These are phyloP conservation scores for Vigna unguiculata DNA, from an alignment of 306 rosid genomes.

Conservation along the genomic window DNA sequence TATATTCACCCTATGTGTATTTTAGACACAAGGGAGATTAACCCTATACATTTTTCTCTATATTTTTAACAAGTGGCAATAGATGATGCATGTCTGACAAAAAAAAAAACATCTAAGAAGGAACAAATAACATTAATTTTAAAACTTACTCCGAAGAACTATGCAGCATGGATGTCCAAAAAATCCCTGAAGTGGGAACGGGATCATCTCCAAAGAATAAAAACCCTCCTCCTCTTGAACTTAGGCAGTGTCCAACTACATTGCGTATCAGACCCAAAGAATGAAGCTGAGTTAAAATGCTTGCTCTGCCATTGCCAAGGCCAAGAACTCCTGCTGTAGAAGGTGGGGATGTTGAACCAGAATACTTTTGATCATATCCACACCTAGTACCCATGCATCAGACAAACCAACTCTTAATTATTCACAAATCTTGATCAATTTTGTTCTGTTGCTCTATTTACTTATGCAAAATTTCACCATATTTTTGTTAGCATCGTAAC, in stretches of 20 bases:
- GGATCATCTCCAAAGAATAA: slow-evolving; percentile 78
- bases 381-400: slow-evolving; percentile 67
- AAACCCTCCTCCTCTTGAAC: slow-evolving; percentile 78
- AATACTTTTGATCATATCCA: slow-evolving; percentile 79
- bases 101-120: slow-evolving; percentile 11
- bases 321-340: slow-evolving; percentile 86
- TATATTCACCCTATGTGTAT: too few relatives aligned
- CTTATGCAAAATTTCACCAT: slow-evolving; percentile 3
- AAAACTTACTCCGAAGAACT: slow-evolving; percentile 61
- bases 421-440: not conserved
- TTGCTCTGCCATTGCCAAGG: slow-evolving; percentile 72
- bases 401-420: slow-evolving; percentile 25
- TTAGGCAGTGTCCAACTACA: slow-evolving; percentile 80
- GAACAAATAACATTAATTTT: slow-evolving; percentile 10
- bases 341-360: slow-evolving; percentile 59
- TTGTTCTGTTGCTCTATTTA: slow-evolving; percentile 1
- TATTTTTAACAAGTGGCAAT: too few relatives aligned
- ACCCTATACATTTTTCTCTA: too few relatives aligned
- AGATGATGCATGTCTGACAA: slow-evolving; percentile 14
- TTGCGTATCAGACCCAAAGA: slow-evolving; percentile 57
- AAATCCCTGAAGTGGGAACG: slow-evolving; percentile 72
- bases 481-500: not conserved
- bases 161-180: slow-evolving; percentile 65
- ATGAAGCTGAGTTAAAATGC: slow-evolving; percentile 70
- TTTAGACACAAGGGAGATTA: too few relatives aligned